Conservation (phyloP, 164 flowering plant species). For the Chimonanthus praecox region DNA sequence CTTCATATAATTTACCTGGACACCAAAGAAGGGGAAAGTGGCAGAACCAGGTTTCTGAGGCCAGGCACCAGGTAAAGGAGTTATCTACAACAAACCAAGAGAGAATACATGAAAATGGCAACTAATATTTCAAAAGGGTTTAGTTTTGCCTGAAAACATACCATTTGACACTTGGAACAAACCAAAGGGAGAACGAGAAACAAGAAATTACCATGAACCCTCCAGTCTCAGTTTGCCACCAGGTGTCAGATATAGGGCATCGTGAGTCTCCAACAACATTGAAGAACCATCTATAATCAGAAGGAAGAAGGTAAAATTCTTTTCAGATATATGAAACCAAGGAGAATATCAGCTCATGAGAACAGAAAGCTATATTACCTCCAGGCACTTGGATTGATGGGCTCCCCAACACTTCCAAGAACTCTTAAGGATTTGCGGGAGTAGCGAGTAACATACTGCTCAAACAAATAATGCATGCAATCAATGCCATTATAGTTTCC, state of each 20-base stretch:
- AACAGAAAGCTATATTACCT: slow-evolving; percentile 33
- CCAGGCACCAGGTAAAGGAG: slow-evolving; percentile 99
- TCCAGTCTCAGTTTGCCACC: slow-evolving; percentile 99
- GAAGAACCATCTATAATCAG: slow-evolving; percentile 74
- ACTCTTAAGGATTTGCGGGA: slow-evolving; percentile 91
- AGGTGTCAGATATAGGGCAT: slow-evolving; percentile 96
- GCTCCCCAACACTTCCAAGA: slow-evolving; percentile 98
- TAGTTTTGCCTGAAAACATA: not conserved
- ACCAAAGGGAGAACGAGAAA: not conserved
- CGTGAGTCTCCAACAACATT: slow-evolving; percentile 89
- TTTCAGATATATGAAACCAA: not conserved
- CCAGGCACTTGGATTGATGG: slow-evolving; percentile 99
- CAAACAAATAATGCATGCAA: slow-evolving; percentile 1
- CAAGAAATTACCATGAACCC: slow-evolving; percentile 70
- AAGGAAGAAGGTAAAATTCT: not conserved
- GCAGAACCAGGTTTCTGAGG: slow-evolving; percentile 99
- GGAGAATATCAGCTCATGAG: not conserved
- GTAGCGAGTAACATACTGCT: slow-evolving; percentile 77
- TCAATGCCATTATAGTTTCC: not conserved
- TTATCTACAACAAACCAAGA: slow-evolving; percentile 51
- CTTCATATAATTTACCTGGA: slow-evolving; percentile 32
- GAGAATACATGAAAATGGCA: not conserved
- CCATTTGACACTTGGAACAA: not conserved
- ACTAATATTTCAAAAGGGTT: not conserved
- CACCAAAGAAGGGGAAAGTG: slow-evolving; percentile 97